Evolutionary conservation across 257 asterid species (phyloP).

Genomic region (Solanum habrochaites): DNA sequence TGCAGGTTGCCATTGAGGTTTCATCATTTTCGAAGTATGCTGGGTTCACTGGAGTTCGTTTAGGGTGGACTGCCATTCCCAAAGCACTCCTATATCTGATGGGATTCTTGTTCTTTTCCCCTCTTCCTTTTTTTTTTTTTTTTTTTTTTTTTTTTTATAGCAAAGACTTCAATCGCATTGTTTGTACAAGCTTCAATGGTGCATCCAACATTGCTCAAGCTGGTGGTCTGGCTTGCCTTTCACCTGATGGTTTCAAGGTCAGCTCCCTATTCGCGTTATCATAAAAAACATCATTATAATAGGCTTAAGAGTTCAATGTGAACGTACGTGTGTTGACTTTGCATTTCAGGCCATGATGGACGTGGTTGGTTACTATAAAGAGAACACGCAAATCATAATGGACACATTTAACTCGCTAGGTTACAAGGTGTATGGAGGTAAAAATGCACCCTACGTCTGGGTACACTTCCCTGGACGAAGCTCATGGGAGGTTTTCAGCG

Average conservation of each 20-base stretch:
- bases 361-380: slow-evolving; percentile 87
- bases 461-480: slow-evolving; percentile 79
- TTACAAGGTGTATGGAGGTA: slow-evolving; percentile 94
- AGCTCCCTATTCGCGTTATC: background rate
- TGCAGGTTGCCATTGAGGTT: slow-evolving; percentile 94
- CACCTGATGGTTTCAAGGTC: slow-evolving; percentile 83
- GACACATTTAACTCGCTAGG: slow-evolving; percentile 84
- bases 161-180: slow-evolving; percentile 95
- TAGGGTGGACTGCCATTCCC: slow-evolving; percentile 95
- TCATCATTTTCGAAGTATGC: slow-evolving; percentile 96
- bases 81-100: slow-evolving; percentile 72
- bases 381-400: slow-evolving; percentile 69
- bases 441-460: slow-evolving; percentile 94
- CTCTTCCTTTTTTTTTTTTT: too few species aligned
- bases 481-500: slow-evolving; percentile 95
- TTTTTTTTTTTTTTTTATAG: too few species aligned
- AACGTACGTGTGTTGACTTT: background rate
- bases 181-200: slow-evolving; percentile 87
- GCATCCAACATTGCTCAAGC: slow-evolving; percentile 97
- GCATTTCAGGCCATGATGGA: slow-evolving; percentile 77
- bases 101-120: slow-evolving; percentile 91
- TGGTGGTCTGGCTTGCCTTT: slow-evolving; percentile 87
- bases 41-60: slow-evolving; percentile 96
- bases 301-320: background rate
- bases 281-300: background rate